Evolutionary conservation across 2,329 filamentous ascomycete species (phyloP).

Genomic region (Helotiales sp.): DNA sequence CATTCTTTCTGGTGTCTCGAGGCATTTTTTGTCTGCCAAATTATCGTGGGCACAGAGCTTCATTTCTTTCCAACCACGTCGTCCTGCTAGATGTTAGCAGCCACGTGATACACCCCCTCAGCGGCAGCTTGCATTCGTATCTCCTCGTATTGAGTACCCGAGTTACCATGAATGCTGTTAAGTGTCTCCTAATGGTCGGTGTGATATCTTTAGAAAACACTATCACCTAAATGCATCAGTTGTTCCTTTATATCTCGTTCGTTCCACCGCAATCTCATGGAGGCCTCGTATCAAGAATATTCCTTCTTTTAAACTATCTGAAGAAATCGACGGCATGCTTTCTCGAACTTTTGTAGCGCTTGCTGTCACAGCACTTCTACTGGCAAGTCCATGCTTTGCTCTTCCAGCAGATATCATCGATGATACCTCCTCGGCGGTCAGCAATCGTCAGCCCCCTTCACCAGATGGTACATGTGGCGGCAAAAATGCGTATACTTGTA

Average conservation of each 20-base stretch:
- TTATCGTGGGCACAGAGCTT: no score
- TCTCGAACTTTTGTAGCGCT: not conserved
- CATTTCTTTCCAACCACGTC: no score
- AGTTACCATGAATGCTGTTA: constrained; percentile 1
- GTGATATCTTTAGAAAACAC: no score
- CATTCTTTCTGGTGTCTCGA: no score
- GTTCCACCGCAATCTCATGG: no score
- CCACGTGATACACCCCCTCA: not conserved
- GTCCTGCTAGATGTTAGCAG: no score
- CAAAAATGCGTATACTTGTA: constrained; percentile 6
- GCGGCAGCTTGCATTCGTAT: constrained; percentile 8
- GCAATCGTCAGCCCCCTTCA: not conserved
- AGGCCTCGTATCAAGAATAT: no score
- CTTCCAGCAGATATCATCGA: not conserved
- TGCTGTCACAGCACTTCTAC: not conserved
- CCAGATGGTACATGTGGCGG: constrained; percentile 21
- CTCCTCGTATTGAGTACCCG: not conserved
- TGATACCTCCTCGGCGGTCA: not conserved
- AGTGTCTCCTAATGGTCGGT: not conserved
- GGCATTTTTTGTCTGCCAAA: no score
- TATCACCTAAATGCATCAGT: no score
- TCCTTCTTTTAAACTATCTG: no score
- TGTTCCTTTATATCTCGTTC: no score
- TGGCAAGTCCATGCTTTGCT: not conserved
- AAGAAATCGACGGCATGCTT: no score